Evolutionary conservation across 768 basidiomycete genomes (phyloP).

Genomic region (Russula sp.): DNA sequence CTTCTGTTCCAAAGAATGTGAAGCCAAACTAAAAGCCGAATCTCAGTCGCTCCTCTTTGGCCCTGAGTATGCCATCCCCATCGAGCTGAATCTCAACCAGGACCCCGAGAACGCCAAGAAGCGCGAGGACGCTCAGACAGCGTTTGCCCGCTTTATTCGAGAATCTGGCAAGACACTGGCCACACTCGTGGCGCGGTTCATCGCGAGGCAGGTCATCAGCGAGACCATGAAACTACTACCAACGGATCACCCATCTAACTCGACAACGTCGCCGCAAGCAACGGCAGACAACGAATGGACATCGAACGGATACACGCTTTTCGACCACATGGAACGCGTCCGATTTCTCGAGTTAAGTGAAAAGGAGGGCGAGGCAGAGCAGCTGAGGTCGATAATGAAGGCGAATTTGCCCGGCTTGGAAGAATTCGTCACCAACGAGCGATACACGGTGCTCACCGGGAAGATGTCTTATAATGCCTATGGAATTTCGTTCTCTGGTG

Average conservation of each 20-base stretch:
- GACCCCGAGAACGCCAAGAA: conserved; percentile 40
- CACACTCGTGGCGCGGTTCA: conserved; percentile 65
- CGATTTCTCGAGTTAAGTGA: conserved; percentile 59
- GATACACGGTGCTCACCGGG: conserved; percentile 57
- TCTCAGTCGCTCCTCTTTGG: conserved; percentile 72
- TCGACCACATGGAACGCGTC: conserved; percentile 75
- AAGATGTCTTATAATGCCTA: conserved; percentile 77
- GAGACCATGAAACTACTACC: conserved; percentile 58
- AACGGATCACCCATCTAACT: conserved; percentile 25
- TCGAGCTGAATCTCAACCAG: conserved; percentile 38
- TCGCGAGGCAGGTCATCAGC: conserved; percentile 65
- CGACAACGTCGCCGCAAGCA: conserved; percentile 17
- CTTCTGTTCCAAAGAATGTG: conserved; percentile 74
- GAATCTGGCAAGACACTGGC: conserved; percentile 46
- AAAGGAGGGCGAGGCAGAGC: conserved; percentile 47
- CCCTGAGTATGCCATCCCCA: conserved; percentile 57
- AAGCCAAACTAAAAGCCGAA: conserved; percentile 51
- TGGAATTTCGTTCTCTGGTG: conserved; percentile 65
- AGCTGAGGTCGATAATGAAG: conserved; percentile 55
- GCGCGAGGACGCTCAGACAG: conserved; percentile 58
- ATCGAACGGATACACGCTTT: conserved; percentile 56
- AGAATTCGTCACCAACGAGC: conserved; percentile 62
- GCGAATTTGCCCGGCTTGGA: conserved; percentile 70
- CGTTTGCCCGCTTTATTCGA: conserved; percentile 55
- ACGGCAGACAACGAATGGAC: conserved; percentile 38